Evolutionary conservation across 148 eudicot species (phyloP), one percentile per base, ranked within the genome.

Genomic region (Camellia lanceoleosa): DNA sequence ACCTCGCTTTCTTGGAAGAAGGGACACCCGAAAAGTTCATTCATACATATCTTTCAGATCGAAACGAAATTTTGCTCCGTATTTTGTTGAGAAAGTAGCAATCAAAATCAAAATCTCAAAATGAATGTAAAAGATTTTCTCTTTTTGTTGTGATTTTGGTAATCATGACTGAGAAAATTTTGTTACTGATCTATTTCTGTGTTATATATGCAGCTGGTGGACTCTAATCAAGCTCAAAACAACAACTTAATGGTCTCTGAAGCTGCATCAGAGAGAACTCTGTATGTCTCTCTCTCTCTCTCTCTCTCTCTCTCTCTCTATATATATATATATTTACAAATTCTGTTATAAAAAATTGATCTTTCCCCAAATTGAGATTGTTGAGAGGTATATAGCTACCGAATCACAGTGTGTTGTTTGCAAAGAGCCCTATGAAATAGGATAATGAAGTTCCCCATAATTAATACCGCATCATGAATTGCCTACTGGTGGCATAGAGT

Each of bases 181-280:
- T 30, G 38, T 30, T 30, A 30, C 38, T 30, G 38, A 30, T 30
- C 38, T 30, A 30, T 30, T 13, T 63, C 18, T 14, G 42, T 11
- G 15, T n/a, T 12, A 8, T 61, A 11, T 62, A 3, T 63, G 79
- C 79, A 76, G 79, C 1, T 62, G 67, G 12, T 76, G 5, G 79
- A 76, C n/a, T 76, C 60, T 52, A 76, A 64, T 49, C 79, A 63
- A 63, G 44, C 47, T 76, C 14, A 7, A 62, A 47, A 10, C 43
- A 23, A 51, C 43, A 23, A 51, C 62, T 64, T 38, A 23, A 1
- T 64, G 19, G 23, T 23, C 23, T 76, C 79, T 76, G 60, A 64
- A 47, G 70, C 71, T 19, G 79, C 79, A 46, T 63, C 71, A 76
- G 79, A 76, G 59, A 49, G 79, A 49, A 76, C 79, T 7, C 79